Evolutionary conservation across 192 early-diverging fungal genomes (phyloP), one percentile per base, ranked within the genome.

Genomic region (Umbelopsis sp.): DNA sequence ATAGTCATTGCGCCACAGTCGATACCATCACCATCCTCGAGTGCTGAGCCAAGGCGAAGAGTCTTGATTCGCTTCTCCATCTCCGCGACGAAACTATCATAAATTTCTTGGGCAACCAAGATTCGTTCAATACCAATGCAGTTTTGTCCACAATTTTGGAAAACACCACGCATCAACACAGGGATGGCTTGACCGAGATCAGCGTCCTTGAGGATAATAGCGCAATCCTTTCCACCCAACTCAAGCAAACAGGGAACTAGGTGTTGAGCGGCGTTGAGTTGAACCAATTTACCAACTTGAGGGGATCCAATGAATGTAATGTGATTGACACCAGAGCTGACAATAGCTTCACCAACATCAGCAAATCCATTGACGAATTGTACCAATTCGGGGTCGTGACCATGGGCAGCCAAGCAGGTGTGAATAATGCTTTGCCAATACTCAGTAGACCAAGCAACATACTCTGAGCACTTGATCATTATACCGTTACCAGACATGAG

Each of bases 261-360:
- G 8, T 83, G 83, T 20, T 78, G 74, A 32, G 91, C 83, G n/a
- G 94, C 93, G 8, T 88, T 81, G 26, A 70, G 76, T 82, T 93
- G 93, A 24, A 97, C 88, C 31, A 88, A 72, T 75, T 89, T 89
- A 49, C 95, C 95, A 16, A 95, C 94, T 59, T 80, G 78, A 17
- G 94, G 90, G 20, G 93, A 94, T 20, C 95, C 95, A 73, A 95
- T 94, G 72, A 97, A 96, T 0, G 92, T 95, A 53, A 97, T 88
- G 72, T 93, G 88, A 66, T 91, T 84, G 51, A 92, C 83, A 25
- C 81, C 81, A 6, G 82, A 83, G 65, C 71, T 75, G 4, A 94
- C 89, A 4, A 96, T 75, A 0, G 93, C 91, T 45, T 85, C 85
- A 34, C 95, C 95, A n/a, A 90, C 82, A 44, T 95, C 95, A 32